Evolutionary conservation across 2,329 filamentous ascomycete genomes (phyloP).

Genomic region (Exophiala calicioides): DNA sequence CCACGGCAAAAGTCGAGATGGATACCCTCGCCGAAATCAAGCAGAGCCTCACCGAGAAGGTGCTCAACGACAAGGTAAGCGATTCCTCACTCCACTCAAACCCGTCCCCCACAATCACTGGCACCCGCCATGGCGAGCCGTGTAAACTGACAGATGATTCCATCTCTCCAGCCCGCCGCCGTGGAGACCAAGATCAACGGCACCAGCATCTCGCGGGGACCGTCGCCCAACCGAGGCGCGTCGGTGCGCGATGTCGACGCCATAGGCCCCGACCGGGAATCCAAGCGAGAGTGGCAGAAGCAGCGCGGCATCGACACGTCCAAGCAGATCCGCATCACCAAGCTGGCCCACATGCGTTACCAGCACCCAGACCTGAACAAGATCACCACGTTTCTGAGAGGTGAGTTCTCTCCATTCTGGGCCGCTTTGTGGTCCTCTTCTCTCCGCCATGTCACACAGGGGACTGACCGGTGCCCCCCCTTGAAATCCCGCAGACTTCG

Average conservation of each 20-base stretch:
- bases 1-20: conserved; percentile 15
- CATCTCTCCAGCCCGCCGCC: not conserved
- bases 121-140: too few relatives aligned
- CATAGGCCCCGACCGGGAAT: conserved; percentile 21
- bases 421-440: not conserved
- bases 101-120: too few relatives aligned
- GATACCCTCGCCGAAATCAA: conserved; percentile 26
- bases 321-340: conserved; percentile 50
- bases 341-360: conserved; percentile 56
- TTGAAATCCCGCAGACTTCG: conserved; percentile 42
- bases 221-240: conserved; percentile 31
- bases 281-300: conserved; percentile 30
- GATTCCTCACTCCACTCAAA: too few relatives aligned
- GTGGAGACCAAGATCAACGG: conserved; percentile 14
- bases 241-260: conserved; percentile 30
- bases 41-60: conserved; percentile 30
- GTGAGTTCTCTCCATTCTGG: conserved; percentile 21
- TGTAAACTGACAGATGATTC: too few relatives aligned
- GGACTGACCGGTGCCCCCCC: too few relatives aligned
- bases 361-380: conserved; percentile 53
- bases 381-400: conserved; percentile 49
- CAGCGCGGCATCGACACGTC: conserved; percentile 42
- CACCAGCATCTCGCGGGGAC: conserved; percentile 26
- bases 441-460: too few relatives aligned
- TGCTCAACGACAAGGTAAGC: conserved; percentile 21